Evolutionary conservation across 2,329 filamentous ascomycete species (phyloP), one percentile per base, ranked within the genome.

Genomic region (Arthrobotrys pseudoclavata): DNA sequence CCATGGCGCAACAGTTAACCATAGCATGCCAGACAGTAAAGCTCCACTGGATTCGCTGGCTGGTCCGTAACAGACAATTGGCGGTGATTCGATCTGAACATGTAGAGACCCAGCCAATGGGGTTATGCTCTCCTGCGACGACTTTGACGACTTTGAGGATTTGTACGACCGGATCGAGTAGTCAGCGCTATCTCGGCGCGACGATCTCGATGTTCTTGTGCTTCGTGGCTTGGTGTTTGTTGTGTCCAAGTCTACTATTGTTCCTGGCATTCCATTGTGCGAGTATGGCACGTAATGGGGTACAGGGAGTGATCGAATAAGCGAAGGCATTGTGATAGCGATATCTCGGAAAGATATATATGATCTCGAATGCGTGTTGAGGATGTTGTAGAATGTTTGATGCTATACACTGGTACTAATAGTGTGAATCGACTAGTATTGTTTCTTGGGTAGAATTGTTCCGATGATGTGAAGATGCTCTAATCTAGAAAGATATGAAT

Each of bases 21-120:
- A 89, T 81, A 98, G 86, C 83, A 93, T 92, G 31, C 94, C 94
- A 0, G 93, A 96, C 62, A 97, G 88, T 76, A 97, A 86, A 5
- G 94, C 93, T 70, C 95, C 95, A 1, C 91, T 91, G 81, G 94
- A 97, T 80, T 88, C 87, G 79, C 90, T 87, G 0, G 92, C 87
- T 24, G 88, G 86, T 79, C 94, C 94, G 82, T 96, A 92, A 84
- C 97, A 91, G 53, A 97, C 89, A 18, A 95, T 87, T 1, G 94
- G 94, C 0, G 94, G 93, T 12, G 92, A 96, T 86, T 97, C 94
- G 79, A 97, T 91, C 81, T 79, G 69, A 50, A 79, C 42, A 31
- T 69, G 22, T 31, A 77, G 47, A 3, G 74, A 71, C 22, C 67
- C 74, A n/a, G 67, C 40, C n/a, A 47, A 10, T 6, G 74, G 67